Evolutionary conservation across 257 asterid species (phyloP).

Genomic region (Hygrophila difformis): DNA sequence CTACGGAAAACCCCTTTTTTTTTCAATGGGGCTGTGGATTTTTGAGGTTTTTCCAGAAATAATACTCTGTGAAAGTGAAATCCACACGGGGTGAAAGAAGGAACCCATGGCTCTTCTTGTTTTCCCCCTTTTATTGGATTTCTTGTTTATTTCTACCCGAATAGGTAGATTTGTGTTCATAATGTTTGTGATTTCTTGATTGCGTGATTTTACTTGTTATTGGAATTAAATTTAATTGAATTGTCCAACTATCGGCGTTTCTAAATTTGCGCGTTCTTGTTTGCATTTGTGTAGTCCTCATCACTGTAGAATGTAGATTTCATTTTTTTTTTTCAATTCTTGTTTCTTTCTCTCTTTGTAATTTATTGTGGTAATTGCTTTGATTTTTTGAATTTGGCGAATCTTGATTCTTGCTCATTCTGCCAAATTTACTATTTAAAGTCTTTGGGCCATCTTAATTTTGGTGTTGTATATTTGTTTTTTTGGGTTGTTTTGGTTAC

Average conservation of each 20-base stretch:
- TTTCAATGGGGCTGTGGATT: slow-evolving; percentile 23
- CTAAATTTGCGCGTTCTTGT: slow-evolving; percentile 1
- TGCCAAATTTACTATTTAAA: too few relatives aligned
- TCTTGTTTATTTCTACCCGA: slow-evolving; percentile 4
- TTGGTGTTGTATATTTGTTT: too few relatives aligned
- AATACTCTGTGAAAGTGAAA: slow-evolving; percentile 12
- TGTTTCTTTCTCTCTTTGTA: too few relatives aligned
- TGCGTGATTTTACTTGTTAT: slow-evolving; percentile 15
- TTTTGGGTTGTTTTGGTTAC: too few relatives aligned
- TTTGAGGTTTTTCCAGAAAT: slow-evolving; percentile 19
- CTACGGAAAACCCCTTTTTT: slow-evolving; percentile 14
- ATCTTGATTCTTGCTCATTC: too few relatives aligned
- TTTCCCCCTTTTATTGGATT: neutral
- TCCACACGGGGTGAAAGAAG: slow-evolving; percentile 13
- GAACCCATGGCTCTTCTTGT: slow-evolving; percentile 1
- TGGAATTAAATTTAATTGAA: too few relatives aligned
- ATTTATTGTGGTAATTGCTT: too few relatives aligned
- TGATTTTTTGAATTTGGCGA: too few relatives aligned
- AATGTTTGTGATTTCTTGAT: slow-evolving; percentile 17
- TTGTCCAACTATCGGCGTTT: slow-evolving; percentile 2
- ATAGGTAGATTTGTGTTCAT: neutral
- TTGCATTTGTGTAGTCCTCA: neutral
- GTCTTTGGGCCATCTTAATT: too few relatives aligned
- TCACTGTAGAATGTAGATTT: too few relatives aligned
- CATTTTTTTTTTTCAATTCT: too few relatives aligned